Evolutionary conservation across 2,329 filamentous ascomycete species (phyloP), one percentile per base, ranked within the genome.

Genomic region (Botryosphaeria dothidea): DNA sequence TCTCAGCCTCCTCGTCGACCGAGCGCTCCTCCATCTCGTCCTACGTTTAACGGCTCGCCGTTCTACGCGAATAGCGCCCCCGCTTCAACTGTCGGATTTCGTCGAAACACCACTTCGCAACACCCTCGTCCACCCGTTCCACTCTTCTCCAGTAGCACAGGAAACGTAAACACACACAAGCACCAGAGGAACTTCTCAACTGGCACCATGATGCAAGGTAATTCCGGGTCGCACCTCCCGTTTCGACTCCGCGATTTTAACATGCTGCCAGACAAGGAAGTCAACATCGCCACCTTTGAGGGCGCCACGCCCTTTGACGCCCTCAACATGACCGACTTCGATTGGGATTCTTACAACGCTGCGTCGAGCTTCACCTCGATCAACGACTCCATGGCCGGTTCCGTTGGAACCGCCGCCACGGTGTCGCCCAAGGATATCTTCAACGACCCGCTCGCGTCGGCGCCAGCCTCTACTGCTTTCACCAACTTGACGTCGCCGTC

Each of bases 361-460:
- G 61, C 61, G 11, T 19, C 56, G n/a, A 54, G 41, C 58, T 82
- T 83, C 74, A 80, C 79, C 65, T 71, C 80, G 45, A 77, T 83
- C 75, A 83, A 83, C 72, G 72, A 79, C 71, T 72, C 77, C 67
- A 62, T 66, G 57, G 46, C 48, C 49, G 45, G 23, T 27, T 66
- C 58, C 4, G 29, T 62, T 64, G 73, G 72, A 62, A 77, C 77
- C 34, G 71, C 72, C 60, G 77, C 76, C 66, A 97, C 93, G 46
- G 86, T 97, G 67, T 97, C 93, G 67, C 93, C 93, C 21, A 89
- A 91, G 77, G 92, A 97, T 73, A 83, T 96, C 69, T 83, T 93
- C 71, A 86, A 88, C 70, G 87, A 91, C 72, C 83, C 85, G 66
- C 87, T 88, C 73, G 83, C 87, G 74, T 96, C 92, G 67, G 88